These are phyloP conservation scores for Pyricularia sp. DNA, from an alignment of 2,329 filamentous ascomycete species.

Conservation along the genomic window DNA sequence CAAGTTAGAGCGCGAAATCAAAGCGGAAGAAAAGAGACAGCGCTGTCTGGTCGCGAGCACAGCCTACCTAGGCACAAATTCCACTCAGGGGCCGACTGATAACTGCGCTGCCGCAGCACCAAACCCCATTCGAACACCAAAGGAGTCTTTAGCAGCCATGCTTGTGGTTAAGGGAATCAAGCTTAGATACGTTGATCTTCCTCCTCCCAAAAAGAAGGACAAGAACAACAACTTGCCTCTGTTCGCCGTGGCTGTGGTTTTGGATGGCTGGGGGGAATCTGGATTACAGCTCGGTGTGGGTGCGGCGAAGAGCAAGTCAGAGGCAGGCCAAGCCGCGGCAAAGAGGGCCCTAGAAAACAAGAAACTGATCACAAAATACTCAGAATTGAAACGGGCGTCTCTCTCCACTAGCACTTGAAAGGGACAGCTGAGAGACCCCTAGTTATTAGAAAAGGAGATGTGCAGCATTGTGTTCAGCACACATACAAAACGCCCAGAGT, in stretches of 20 bases:
- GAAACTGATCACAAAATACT: constrained; percentile 42
- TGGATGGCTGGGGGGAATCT: constrained; percentile 57
- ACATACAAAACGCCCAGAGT: not conserved
- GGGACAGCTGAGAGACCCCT: not conserved
- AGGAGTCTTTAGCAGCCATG: constrained; percentile 35
- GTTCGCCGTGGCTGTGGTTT: constrained; percentile 50
- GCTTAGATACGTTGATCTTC: constrained; percentile 48
- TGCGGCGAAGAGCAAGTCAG: constrained; percentile 51
- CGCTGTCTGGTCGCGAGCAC: not conserved
- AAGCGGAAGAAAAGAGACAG: constrained; percentile 20
- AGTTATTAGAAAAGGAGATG: not conserved
- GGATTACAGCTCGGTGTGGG: constrained; percentile 46
- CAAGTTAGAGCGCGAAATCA: constrained; percentile 44
- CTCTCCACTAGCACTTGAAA: not conserved
- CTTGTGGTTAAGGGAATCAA: constrained; percentile 45
- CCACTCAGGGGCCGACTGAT: constrained; percentile 4
- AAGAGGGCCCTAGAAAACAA: constrained; percentile 50
- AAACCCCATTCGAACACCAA: constrained; percentile 25
- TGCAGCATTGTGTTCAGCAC: not conserved
- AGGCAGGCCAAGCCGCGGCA: constrained; percentile 57
- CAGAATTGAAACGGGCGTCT: constrained; percentile 32
- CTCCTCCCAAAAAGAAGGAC: constrained; percentile 38
- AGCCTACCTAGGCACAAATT: not conserved
- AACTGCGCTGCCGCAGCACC: constrained; percentile 5
- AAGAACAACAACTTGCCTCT: constrained; percentile 39